Evolutionary conservation across 2,329 filamentous ascomycete genomes (phyloP).

Genomic region (Colletotrichum camelliae): DNA sequence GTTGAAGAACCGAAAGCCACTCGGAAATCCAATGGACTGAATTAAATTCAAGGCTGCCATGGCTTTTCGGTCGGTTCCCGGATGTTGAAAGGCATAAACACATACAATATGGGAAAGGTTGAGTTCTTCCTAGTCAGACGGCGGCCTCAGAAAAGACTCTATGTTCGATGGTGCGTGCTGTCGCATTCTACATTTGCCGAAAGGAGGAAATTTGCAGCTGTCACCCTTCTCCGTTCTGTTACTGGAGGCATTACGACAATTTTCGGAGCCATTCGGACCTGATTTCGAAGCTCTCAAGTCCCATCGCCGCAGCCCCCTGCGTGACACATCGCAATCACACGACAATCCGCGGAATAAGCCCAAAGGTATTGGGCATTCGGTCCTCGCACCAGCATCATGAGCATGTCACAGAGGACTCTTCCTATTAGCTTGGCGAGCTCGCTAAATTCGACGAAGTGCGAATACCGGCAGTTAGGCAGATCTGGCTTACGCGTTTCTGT

Average conservation of each 20-base stretch:
- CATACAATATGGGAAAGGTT: neutral
- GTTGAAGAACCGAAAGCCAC: neutral
- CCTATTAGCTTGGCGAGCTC: neutral
- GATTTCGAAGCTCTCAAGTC: neutral
- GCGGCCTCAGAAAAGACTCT: rapidly evolving
- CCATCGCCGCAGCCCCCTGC: neutral
- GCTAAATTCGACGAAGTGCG: constrained; percentile 36
- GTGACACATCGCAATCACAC: too few species aligned
- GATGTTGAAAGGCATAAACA: rapidly evolving
- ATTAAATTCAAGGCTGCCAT: neutral
- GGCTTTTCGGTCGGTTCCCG: neutral
- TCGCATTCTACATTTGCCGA: neutral
- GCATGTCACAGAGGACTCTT: neutral
- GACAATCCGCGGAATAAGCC: too few species aligned
- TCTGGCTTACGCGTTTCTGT: constrained; percentile 67
- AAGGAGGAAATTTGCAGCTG: neutral
- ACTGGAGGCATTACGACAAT: neutral
- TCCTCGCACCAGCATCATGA: neutral
- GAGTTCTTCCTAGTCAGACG: neutral
- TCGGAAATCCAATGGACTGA: neutral
- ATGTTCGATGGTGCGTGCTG: neutral
- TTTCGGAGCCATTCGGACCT: rapidly evolving
- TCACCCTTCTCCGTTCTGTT: neutral
- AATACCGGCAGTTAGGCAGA: constrained; percentile 60
- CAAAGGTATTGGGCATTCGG: neutral